These are phyloP conservation scores for Penicillium sp. DNA, from an alignment of 2,329 filamentous ascomycete genomes.

Conservation along the genomic window DNA sequence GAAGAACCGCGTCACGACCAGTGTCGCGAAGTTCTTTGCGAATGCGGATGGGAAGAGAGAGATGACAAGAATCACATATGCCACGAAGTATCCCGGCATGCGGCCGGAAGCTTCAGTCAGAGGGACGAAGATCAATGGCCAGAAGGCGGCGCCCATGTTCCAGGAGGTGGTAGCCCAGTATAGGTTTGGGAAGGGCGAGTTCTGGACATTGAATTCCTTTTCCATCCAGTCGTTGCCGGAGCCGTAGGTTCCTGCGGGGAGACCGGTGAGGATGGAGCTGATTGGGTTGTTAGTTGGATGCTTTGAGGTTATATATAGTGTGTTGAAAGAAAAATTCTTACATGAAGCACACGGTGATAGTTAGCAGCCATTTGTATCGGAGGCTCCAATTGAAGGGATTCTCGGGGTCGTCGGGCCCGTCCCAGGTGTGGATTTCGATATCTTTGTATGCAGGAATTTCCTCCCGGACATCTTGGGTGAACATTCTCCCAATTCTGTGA, in stretches of 20 bases:
- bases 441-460: constrained; percentile 3
- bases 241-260: constrained; percentile 43
- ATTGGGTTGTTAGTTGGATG: background rate
- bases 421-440: constrained; percentile 28
- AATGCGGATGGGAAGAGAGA: constrained; percentile 45
- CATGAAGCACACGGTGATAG: constrained; percentile 44
- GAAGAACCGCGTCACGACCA: constrained; percentile 46
- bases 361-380: constrained; percentile 43
- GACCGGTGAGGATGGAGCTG: constrained; percentile 42
- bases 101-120: constrained; percentile 43
- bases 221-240: constrained; percentile 32
- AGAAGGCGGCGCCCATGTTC: constrained; percentile 38
- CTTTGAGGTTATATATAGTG: background rate
- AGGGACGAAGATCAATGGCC: constrained; percentile 34
- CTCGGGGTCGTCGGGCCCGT: constrained; percentile 25
- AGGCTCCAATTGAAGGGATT: constrained; percentile 41
- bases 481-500: background rate
- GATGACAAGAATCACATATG: constrained; percentile 43
- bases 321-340: background rate
- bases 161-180: constrained; percentile 35
- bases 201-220: constrained; percentile 32
- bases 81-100: constrained; percentile 45
- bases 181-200: constrained; percentile 32
- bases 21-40: constrained; percentile 46
- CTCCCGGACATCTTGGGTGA: background rate